Evolutionary conservation across 2,329 filamentous ascomycete species (phyloP).

Genomic region (Hysterium pulicare): DNA sequence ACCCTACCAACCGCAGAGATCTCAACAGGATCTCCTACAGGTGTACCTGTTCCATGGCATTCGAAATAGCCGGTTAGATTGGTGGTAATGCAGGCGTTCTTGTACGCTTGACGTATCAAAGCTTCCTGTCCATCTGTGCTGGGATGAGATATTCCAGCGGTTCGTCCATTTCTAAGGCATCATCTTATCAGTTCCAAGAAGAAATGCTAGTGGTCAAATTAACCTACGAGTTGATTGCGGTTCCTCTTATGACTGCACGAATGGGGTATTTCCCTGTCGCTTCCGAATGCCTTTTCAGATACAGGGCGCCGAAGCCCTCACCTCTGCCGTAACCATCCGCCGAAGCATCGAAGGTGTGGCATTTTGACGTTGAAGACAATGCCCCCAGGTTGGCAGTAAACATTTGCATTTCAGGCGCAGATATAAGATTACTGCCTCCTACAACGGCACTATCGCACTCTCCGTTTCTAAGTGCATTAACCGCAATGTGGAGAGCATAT

Average conservation of each 20-base stretch:
- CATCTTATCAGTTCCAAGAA: not conserved
- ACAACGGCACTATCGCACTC: conserved; percentile 23
- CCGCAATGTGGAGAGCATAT: conserved; percentile 23
- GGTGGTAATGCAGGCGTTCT: not conserved
- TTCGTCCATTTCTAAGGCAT: conserved; percentile 12
- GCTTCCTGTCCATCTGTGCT: conserved; percentile 14
- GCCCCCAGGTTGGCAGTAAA: conserved; percentile 15
- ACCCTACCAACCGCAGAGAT: conserved; percentile 8
- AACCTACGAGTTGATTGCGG: conserved; percentile 13
- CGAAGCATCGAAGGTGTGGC: conserved; percentile 20
- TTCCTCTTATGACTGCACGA: conserved; percentile 14
- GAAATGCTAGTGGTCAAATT: not conserved
- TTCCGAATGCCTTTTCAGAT: conserved; percentile 10
- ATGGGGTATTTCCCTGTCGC: conserved; percentile 12
- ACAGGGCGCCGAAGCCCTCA: conserved; percentile 18
- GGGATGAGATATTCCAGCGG: conserved; percentile 16
- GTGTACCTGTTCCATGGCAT: conserved; percentile 27
- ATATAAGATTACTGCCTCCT: conserved; percentile 16
- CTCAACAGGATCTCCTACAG: conserved; percentile 27
- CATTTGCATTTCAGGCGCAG: conserved; percentile 10
- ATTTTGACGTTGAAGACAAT: conserved; percentile 14
- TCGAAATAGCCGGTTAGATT: conserved; percentile 17
- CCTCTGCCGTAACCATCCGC: conserved; percentile 22
- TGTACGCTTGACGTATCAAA: conserved; percentile 19
- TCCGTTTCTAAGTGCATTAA: conserved; percentile 12